Evolutionary conservation across 2,329 filamentous ascomycete species (phyloP).

Genomic region (Aureobasidium sp.): DNA sequence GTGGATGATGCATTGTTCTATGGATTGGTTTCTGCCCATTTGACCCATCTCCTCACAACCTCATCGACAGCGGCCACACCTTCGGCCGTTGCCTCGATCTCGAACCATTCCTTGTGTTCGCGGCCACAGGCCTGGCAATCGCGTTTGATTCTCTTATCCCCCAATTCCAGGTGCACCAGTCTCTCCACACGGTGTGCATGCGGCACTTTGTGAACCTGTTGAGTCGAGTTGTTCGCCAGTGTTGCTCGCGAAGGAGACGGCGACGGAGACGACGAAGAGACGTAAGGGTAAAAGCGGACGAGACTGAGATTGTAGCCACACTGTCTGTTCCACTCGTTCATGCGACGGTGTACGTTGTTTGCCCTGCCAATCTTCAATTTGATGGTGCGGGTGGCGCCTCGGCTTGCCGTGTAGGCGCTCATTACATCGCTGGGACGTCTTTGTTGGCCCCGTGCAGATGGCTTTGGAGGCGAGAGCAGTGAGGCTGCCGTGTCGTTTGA

Average conservation of each 20-base stretch:
- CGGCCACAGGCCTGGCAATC: conserved; percentile 72
- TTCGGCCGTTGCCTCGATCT: conserved; percentile 67
- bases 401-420: conserved; percentile 26
- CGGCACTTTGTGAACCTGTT: conserved; percentile 60
- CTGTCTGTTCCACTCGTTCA: conserved; percentile 91
- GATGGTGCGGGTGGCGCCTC: conserved; percentile 49
- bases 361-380: conserved; percentile 60
- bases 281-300: conserved; percentile 85
- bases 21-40: conserved; percentile 59
- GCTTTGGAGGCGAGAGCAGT: conserved; percentile 25
- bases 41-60: conserved; percentile 75
- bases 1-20: neutral
- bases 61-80: conserved; percentile 64
- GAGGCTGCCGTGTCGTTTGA: conserved; percentile 37
- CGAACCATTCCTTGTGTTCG: conserved; percentile 92
- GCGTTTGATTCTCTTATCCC: conserved; percentile 49
- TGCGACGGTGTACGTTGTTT: conserved; percentile 78
- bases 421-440: conserved; percentile 29
- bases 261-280: conserved; percentile 30
- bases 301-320: conserved; percentile 85
- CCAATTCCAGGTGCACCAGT: conserved; percentile 84
- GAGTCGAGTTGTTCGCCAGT: conserved; percentile 9
- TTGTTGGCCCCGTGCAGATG: neutral
- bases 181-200: conserved; percentile 84
- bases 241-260: conserved; percentile 21